Percentiles rank a stretch among this genome's conserved stretches.
Conservation (phyloP, 2,329 filamentous ascomycete species). For the Aspergillus neotritici region DNA sequence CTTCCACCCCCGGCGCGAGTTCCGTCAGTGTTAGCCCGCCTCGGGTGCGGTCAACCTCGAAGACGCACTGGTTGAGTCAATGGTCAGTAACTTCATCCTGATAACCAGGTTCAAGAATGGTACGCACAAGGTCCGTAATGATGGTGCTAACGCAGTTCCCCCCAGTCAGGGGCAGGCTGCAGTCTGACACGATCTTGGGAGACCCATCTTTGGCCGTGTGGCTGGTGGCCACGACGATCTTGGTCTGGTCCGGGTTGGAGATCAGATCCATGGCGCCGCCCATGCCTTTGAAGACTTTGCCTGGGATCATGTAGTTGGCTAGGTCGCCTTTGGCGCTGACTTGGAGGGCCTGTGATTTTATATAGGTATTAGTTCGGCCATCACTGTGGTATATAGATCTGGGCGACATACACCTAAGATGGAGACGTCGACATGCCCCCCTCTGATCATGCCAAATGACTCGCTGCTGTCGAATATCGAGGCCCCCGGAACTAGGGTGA, state of each 20-base stretch:
- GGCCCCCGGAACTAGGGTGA: constrained; percentile 71
- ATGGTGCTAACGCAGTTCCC: constrained; percentile 64
- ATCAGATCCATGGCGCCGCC: constrained; percentile 72
- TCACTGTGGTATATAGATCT: not conserved
- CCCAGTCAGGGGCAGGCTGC: constrained; percentile 61
- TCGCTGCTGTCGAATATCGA: constrained; percentile 73
- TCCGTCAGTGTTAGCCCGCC: constrained; percentile 52
- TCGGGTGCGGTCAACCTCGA: constrained; percentile 64
- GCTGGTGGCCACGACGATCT: constrained; percentile 66
- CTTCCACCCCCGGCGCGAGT: constrained; percentile 60
- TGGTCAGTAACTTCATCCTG: not conserved
- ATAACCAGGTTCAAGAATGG: not conserved
- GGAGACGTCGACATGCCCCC: constrained; percentile 76
- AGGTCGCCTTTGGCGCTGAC: constrained; percentile 73
- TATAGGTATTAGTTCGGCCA: not conserved
- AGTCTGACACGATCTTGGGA: constrained; percentile 61
- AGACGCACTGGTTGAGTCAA: constrained; percentile 56
- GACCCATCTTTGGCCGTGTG: constrained; percentile 64
- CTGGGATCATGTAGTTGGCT: constrained; percentile 86
- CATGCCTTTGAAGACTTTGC: constrained; percentile 82
- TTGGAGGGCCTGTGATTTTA: constrained; percentile 55
- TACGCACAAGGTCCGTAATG: constrained; percentile 64
- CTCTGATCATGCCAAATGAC: constrained; percentile 82
- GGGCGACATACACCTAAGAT: constrained; percentile 59
- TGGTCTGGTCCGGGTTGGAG: constrained; percentile 64